Evolutionary conservation across 2,329 filamentous ascomycete genomes (phyloP).

Genomic region (Penicillium paneum): DNA sequence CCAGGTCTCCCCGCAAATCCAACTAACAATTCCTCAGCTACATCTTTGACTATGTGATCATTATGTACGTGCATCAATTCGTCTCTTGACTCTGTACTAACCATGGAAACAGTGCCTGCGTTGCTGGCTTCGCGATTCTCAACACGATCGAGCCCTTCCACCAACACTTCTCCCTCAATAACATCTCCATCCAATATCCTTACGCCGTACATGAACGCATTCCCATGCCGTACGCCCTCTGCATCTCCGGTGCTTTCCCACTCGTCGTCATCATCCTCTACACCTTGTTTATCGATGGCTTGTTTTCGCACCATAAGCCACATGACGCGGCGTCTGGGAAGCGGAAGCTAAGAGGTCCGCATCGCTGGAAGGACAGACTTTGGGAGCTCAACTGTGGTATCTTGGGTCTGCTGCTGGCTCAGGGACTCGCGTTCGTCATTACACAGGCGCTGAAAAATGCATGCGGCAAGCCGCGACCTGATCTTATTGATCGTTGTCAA

Average conservation of each 20-base stretch:
- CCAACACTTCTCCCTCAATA: conserved; percentile 56
- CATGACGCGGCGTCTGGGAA: conserved; percentile 35
- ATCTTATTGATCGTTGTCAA: conserved; percentile 56
- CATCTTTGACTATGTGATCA: conserved; percentile 58
- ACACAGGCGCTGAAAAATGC: conserved; percentile 58
- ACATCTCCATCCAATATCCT: conserved; percentile 58
- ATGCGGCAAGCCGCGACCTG: conserved; percentile 58
- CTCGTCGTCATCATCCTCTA: conserved; percentile 53
- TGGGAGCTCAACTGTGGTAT: conserved; percentile 63
- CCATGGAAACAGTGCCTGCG: conserved; percentile 44
- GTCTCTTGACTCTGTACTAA: neutral
- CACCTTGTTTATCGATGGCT: conserved; percentile 56
- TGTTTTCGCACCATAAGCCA: conserved; percentile 53
- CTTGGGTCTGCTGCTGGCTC: conserved; percentile 54
- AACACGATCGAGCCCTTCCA: conserved; percentile 55
- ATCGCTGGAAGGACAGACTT: conserved; percentile 55
- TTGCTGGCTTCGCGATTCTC: conserved; percentile 51
- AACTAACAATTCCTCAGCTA: conserved; percentile 43
- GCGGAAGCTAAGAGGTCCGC: conserved; percentile 44
- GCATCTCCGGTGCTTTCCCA: conserved; percentile 51
- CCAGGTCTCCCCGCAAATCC: neutral
- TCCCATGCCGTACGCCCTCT: conserved; percentile 48
- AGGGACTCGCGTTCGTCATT: conserved; percentile 56
- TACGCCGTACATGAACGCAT: conserved; percentile 56
- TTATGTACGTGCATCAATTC: conserved; percentile 46